A percentile compares a stretch with the other conserved stretches of the same genome.
Evolutionary conservation across 805 yeast species (phyloP).

Genomic region (Metschnikowia baotianmanensis): DNA sequence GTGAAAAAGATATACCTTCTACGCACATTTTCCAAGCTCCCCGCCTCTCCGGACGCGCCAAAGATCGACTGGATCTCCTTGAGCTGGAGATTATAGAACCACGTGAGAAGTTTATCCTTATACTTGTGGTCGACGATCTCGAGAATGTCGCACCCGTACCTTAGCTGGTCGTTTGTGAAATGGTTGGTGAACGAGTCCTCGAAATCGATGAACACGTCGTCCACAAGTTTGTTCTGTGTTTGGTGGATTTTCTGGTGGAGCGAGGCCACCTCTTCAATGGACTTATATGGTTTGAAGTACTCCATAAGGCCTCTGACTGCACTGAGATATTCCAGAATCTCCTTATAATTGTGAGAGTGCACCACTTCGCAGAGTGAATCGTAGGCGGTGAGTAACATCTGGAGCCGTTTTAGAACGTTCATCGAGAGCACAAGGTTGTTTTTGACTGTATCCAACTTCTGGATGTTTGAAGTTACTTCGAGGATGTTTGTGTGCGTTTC

Average conservation of each 20-base stretch:
- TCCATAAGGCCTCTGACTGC: slow-evolving; percentile 72
- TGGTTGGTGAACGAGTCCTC: slow-evolving; percentile 42
- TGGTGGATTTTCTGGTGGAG: slow-evolving; percentile 58
- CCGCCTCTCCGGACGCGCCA: slow-evolving; percentile 84
- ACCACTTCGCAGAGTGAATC: slow-evolving; percentile 53
- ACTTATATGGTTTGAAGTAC: slow-evolving; percentile 76
- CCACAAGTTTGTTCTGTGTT: slow-evolving; percentile 59
- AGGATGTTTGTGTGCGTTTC: slow-evolving; percentile 62
- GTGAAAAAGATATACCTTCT: slow-evolving; percentile 81
- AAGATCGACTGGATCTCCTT: slow-evolving; percentile 77
- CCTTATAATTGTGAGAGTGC: slow-evolving; percentile 46
- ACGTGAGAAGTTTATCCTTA: slow-evolving; percentile 57
- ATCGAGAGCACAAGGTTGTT: slow-evolving; percentile 78
- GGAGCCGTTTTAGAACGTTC: slow-evolving; percentile 82
- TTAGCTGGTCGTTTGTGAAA: slow-evolving; percentile 32
- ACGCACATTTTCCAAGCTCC: slow-evolving; percentile 81
- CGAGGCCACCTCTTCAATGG: slow-evolving; percentile 74
- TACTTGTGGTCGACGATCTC: slow-evolving; percentile 61
- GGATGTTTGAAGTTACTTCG: slow-evolving; percentile 72
- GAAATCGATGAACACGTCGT: slow-evolving; percentile 72
- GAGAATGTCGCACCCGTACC: slow-evolving; percentile 69
- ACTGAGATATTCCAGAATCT: slow-evolving; percentile 58
- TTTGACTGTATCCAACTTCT: slow-evolving; percentile 76
- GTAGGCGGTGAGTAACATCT: slow-evolving; percentile 78
- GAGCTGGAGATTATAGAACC: slow-evolving; percentile 71